Percentiles rank a stretch among this genome's conserved stretches.
These are phyloP conservation scores for Podosphaera fusca DNA, from an alignment of 2,329 filamentous ascomycete species.

Conservation along the genomic window DNA sequence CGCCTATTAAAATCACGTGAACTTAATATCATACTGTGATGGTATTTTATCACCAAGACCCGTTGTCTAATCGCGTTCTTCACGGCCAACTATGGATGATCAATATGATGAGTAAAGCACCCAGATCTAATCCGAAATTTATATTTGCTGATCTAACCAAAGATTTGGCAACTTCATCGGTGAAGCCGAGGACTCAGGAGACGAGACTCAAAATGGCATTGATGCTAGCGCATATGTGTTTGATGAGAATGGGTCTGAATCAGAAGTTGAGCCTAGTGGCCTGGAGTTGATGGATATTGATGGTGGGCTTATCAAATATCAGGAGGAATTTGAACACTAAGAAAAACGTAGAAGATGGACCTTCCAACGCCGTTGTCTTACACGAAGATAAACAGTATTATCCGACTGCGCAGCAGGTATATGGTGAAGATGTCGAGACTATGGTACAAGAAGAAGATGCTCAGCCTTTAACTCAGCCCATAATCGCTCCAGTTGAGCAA, in stretches of 20 bases:
- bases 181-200: constrained; percentile 71
- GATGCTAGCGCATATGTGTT: constrained; percentile 62
- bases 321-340: not conserved
- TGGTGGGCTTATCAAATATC: constrained; percentile 23
- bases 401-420: constrained; percentile 88
- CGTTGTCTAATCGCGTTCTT: not conserved
- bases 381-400: constrained; percentile 99
- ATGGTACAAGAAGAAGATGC: constrained; percentile 93
- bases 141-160: constrained; percentile 7
- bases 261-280: constrained; percentile 38
- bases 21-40: too few species aligned
- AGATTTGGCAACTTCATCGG: constrained; percentile 98
- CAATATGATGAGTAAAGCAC: constrained; percentile 70
- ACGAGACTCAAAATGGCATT: constrained; percentile 56
- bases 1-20: not conserved
- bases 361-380: constrained; percentile 88
- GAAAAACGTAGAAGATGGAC: constrained; percentile 39
- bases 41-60: too few species aligned
- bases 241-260: constrained; percentile 45
- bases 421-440: constrained; percentile 83
- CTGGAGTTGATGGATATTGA: constrained; percentile 91
- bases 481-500: constrained; percentile 75
- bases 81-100: constrained; percentile 48
- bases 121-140: constrained; percentile 1
- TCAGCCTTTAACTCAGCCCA: constrained; percentile 75